Evolutionary conservation across 225 moss, liverwort and hornwort genomes (phyloP).

Genomic region (Bryoerythrophyllum caledonicum): DNA sequence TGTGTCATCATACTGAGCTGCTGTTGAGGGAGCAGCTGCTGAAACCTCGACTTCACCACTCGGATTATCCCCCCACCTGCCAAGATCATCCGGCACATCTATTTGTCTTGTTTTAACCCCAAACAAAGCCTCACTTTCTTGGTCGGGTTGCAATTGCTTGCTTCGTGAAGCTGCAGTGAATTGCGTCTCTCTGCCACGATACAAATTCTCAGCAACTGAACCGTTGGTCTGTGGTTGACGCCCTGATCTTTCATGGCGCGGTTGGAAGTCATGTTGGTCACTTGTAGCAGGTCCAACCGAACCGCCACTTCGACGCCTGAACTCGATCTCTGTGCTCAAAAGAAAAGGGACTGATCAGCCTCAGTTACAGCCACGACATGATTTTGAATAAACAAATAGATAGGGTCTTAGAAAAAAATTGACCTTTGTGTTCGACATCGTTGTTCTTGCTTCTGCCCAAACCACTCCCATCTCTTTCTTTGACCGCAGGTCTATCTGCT

Average conservation of each 20-base stretch:
- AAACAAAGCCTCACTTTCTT: constrained; percentile 37
- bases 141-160: constrained; percentile 24
- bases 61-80: constrained; percentile 43
- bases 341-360: constrained; percentile 13
- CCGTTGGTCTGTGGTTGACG: constrained; percentile 25
- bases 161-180: constrained; percentile 15
- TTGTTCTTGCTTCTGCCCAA: constrained; percentile 29
- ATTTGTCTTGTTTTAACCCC: constrained; percentile 53
- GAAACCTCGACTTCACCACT: constrained; percentile 21
- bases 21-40: constrained; percentile 30
- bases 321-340: constrained; percentile 31
- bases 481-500: constrained; percentile 36
- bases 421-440: constrained; percentile 35
- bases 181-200: constrained; percentile 30
- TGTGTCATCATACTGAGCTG: constrained; percentile 35
- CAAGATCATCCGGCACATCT: constrained; percentile 30
- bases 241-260: constrained; percentile 29
- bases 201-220: constrained; percentile 34
- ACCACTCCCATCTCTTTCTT: constrained; percentile 31
- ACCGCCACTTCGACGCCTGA: constrained; percentile 23
- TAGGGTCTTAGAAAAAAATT: background rate
- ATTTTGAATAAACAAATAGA: background rate
- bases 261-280: constrained; percentile 10
- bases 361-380: constrained; percentile 5
- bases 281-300: constrained; percentile 17